Percentiles rank a stretch among this genome's conserved stretches.
Conservation (phyloP, 2,329 filamentous ascomycete species). For the Colletotrichum aenigma region DNA sequence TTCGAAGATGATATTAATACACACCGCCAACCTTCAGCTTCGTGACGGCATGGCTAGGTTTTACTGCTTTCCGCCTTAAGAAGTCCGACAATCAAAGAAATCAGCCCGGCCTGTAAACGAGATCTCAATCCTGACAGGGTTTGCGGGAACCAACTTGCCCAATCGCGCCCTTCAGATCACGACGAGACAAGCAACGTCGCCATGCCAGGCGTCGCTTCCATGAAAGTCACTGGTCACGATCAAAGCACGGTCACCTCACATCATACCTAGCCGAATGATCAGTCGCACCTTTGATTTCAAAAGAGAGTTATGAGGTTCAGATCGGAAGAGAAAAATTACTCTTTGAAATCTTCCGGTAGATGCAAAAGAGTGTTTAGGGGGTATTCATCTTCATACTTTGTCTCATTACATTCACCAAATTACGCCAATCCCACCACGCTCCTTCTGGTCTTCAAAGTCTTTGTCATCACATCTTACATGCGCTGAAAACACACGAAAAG, state of each 20-base stretch:
- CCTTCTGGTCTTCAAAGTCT: background rate
- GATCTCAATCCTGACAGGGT: background rate
- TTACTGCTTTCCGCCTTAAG: fast-evolving
- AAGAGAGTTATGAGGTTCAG: background rate
- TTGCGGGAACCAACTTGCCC: background rate
- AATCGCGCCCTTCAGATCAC: fast-evolving
- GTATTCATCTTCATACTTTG: background rate
- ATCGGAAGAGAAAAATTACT: background rate
- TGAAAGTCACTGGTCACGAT: background rate
- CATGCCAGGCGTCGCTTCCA: background rate
- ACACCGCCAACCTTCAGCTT: background rate
- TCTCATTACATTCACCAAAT: background rate
- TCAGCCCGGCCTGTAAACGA: background rate
- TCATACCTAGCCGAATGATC: background rate
- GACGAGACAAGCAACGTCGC: background rate
- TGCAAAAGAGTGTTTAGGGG: conserved; percentile 9
- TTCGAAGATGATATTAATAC: background rate
- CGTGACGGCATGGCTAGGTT: background rate
- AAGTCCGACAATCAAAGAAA: background rate
- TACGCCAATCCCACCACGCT: background rate
- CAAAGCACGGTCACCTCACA: background rate
- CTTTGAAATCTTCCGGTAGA: background rate
- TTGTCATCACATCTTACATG: conserved; percentile 5
- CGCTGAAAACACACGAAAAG: background rate
- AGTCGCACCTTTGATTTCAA: fast-evolving